A percentile compares a stretch with the other conserved stretches of the same genome.
These are phyloP conservation scores for Triticum urartu DNA, from an alignment of 176 grass and related monocot species.

Conservation along the genomic window DNA sequence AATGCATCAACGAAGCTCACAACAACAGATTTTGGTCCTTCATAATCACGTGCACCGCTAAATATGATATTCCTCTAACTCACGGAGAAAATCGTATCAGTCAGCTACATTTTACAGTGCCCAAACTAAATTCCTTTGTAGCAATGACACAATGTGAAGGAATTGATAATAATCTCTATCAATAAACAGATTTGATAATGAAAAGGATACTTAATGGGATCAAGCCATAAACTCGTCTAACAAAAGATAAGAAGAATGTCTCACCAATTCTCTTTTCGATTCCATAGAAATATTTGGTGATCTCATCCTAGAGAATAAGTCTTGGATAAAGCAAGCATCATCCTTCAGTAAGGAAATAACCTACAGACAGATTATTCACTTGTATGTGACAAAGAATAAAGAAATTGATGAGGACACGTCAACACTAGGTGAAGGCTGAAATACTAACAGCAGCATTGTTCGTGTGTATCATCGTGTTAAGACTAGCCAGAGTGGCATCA, in stretches of 20 bases:
- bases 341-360: constrained; percentile 96
- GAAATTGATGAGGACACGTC: constrained; percentile 16
- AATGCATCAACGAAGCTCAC: constrained; percentile 14
- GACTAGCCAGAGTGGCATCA: constrained; percentile 74
- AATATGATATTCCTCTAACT: not conserved
- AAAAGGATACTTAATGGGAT: constrained; percentile 23
- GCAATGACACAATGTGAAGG: not conserved
- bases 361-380: constrained; percentile 52
- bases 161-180: not conserved
- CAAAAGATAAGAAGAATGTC: constrained; percentile 21
- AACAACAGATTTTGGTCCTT: not conserved
- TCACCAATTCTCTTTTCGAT: constrained; percentile 89
- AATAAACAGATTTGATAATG: not conserved
- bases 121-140: not conserved
- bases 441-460: constrained; percentile 93
- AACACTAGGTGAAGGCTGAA: constrained; percentile 31
- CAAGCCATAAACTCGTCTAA: constrained; percentile 13
- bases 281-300: constrained; percentile 54
- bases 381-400: constrained; percentile 12
- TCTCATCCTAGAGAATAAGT: constrained; percentile 89
- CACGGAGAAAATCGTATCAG: not conserved
- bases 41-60: not conserved
- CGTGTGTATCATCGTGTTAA: constrained; percentile 85
- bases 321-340: constrained; percentile 89
- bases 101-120: constrained; percentile 5